These are phyloP conservation scores for Cyathus striatus DNA, from an alignment of 768 basidiomycete genomes.

Conservation along the genomic window DNA sequence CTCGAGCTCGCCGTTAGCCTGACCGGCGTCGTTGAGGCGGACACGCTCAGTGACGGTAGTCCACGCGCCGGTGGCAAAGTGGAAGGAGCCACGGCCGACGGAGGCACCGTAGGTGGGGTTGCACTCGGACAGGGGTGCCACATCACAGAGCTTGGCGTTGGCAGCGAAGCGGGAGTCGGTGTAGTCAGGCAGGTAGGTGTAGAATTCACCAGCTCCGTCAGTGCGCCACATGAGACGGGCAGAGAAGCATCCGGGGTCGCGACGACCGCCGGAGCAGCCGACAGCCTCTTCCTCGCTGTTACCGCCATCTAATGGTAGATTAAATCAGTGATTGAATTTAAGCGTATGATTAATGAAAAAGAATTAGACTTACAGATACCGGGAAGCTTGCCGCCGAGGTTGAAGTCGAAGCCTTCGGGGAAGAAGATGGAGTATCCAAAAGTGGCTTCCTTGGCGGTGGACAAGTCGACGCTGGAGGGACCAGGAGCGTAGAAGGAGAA, in stretches of 20 bases:
- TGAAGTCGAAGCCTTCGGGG: constrained; percentile 56
- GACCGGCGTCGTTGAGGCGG: constrained; percentile 65
- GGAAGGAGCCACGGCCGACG: constrained; percentile 66
- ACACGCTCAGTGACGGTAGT: constrained; percentile 67
- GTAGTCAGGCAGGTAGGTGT: constrained; percentile 62
- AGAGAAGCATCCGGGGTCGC: constrained; percentile 53
- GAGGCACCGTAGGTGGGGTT: constrained; percentile 63
- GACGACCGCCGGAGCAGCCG: constrained; percentile 62
- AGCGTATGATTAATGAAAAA: constrained; percentile 1
- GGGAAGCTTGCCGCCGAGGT: constrained; percentile 68
- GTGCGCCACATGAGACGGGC: constrained; percentile 68
- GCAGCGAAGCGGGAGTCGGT: constrained; percentile 29
- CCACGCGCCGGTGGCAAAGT: constrained; percentile 60
- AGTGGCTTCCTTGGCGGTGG: constrained; percentile 60
- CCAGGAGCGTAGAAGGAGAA: constrained; percentile 72
- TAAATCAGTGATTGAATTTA: constrained; percentile 3
- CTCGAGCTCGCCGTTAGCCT: constrained; percentile 68
- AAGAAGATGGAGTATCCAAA: constrained; percentile 63
- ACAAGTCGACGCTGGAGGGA: constrained; percentile 43
- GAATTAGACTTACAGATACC: constrained; percentile 56
- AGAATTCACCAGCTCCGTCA: constrained; percentile 57
- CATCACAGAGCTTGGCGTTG: constrained; percentile 46
- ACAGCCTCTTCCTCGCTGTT: constrained; percentile 39
- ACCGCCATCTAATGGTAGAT: constrained; percentile 44
- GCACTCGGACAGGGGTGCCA: constrained; percentile 44